These are phyloP conservation scores for Auriscalpium orientale DNA, from an alignment of 768 basidiomycete genomes.

Conservation along the genomic window DNA sequence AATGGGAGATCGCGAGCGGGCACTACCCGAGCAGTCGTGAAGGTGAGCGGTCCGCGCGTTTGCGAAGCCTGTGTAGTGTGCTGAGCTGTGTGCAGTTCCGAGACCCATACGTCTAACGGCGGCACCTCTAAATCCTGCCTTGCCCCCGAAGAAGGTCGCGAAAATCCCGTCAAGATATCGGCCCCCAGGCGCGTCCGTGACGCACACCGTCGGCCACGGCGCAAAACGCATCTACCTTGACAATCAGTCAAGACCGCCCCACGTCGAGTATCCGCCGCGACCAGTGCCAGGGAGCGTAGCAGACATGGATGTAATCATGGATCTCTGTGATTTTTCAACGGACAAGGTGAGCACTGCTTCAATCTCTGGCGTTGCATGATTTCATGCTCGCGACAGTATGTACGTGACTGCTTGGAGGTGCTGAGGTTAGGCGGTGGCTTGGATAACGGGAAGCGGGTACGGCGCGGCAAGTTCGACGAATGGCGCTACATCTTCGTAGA, in stretches of 20 bases:
- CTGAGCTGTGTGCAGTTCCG: constrained; percentile 45
- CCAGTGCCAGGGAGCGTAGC: constrained; percentile 79
- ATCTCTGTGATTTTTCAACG: constrained; percentile 85
- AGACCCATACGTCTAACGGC: constrained; percentile 52
- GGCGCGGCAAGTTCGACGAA: constrained; percentile 68
- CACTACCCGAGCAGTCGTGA: constrained; percentile 83
- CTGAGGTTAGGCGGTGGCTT: constrained; percentile 86
- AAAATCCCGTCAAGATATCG: constrained; percentile 42
- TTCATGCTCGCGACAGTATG: constrained; percentile 49
- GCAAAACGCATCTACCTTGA: constrained; percentile 74
- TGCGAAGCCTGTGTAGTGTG: neutral
- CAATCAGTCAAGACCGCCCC: constrained; percentile 49
- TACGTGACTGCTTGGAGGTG: constrained; percentile 95
- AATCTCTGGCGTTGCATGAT: constrained; percentile 3
- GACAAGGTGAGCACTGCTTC: constrained; percentile 44
- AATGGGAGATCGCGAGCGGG: constrained; percentile 90
- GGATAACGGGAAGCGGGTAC: constrained; percentile 69
- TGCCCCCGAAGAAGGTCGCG: constrained; percentile 48
- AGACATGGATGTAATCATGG: constrained; percentile 87
- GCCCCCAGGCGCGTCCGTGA: constrained; percentile 38
- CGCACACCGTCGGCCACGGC: constrained; percentile 65
- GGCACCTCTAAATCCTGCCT: constrained; percentile 62
- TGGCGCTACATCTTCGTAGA: constrained; percentile 91
- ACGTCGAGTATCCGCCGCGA: constrained; percentile 79
- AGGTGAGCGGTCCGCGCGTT: constrained; percentile 42